Conservation (phyloP, 345 rosid species). For the Citrus sinensis region DVS_A1.0 CM039164.1:27031501-27032000, state of each 20-base stretch:
- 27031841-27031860: too few relatives aligned
- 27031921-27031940: neutral
- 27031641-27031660: neutral
- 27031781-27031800: neutral
- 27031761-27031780: neutral
- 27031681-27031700: too few relatives aligned
- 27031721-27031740: neutral
- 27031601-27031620: neutral
- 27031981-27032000: neutral
- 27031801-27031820: neutral
- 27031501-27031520: neutral
- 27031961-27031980: conserved; percentile 1
- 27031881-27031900: neutral
- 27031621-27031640: neutral
- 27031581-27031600: neutral
- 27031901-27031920: neutral
- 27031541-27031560: neutral
- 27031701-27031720: neutral
- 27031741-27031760: neutral
- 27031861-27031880: neutral
- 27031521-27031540: neutral
- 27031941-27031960: neutral
- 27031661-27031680: neutral
- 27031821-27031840: too few relatives aligned
- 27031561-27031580: neutral